Conservation (phyloP, 345 rosid species). For the Sonneratia alba region DNA sequence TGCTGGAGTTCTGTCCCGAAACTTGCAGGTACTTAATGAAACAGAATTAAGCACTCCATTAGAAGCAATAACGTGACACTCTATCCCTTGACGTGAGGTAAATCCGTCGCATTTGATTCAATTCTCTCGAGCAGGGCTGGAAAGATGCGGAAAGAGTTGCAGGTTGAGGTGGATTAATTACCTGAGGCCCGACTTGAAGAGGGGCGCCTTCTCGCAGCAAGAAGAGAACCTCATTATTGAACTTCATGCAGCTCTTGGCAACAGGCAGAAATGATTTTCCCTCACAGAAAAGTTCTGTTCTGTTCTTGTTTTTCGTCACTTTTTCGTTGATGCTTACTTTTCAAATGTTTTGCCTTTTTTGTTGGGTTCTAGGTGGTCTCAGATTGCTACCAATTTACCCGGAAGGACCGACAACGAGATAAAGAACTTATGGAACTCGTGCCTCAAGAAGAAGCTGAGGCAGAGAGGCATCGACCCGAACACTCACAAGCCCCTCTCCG, state of each 20-base stretch:
- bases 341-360: not conserved
- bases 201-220: conserved; percentile 74
- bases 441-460: conserved; percentile 56
- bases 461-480: conserved; percentile 55
- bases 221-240: conserved; percentile 72
- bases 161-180: conserved; percentile 79
- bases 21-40: conserved; percentile 38
- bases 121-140: conserved; percentile 35
- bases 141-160: conserved; percentile 81
- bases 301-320: not conserved
- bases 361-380: conserved; percentile 43
- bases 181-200: conserved; percentile 79
- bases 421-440: conserved; percentile 60
- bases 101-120: not conserved
- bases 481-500: conserved; percentile 50
- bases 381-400: conserved; percentile 51
- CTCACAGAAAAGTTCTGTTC: not conserved
- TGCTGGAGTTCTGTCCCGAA: conserved; percentile 91
- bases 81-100: too few relatives aligned
- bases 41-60: not conserved
- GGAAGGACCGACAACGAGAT: conserved; percentile 65
- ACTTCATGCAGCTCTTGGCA: conserved; percentile 68
- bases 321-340: not conserved
- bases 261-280: conserved; percentile 28
- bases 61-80: not conserved